Evolutionary conservation across 176 grass and related monocot genomes (phyloP), one percentile per base, ranked within the genome.

Genomic region (Oryza coarctata): DNA sequence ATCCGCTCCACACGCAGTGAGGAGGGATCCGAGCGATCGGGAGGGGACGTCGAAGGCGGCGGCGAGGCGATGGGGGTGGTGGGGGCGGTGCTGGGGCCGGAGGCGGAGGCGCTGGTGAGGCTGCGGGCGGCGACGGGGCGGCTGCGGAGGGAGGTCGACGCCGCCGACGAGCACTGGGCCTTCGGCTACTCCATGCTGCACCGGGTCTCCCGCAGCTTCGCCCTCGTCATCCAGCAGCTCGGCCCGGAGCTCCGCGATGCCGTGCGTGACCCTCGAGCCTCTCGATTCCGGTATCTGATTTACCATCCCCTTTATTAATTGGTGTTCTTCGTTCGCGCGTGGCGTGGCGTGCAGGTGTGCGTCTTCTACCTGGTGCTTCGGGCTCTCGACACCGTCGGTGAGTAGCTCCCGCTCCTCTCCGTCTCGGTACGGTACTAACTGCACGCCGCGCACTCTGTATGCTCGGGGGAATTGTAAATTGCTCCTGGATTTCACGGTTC

Each of bases 281-380:
- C 38, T 63, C 57, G 36, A 36, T 18, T 44, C 76, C 49, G 33
- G 50, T n/a, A 22, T 9, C 18, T n/a, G 50, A 55, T 55, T n/a
- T 55, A 52, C 17, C 47, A 44, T 44, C 47, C 47, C 17, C 6
- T 52, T 52, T 18, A 0, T n/a, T n/a, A 12, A 3, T 4, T 17
- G 2, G 22, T 14, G 11, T 65, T 39, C 45, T 49, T n/a, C 50
- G 3, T 6, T 18, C 47, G 49, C 55, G 35, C 4, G 18, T 7
- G 70, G 36, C 36, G 0, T 38, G 49, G 74, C 44, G 30, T 93
- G 76, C 67, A 89, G 91, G 87, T 89, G n/a, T 93, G 90, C 73
- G 70, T 92, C 63, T 92, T 92, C 84, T 92, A 92, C 70, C 84
- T 92, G 60, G 84, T 92, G 52, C 90, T 92, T 74, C 86, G 90